Evolutionary conservation across 257 asterid species (phyloP).

Genomic region (Gentiana macrophylla): DNA sequence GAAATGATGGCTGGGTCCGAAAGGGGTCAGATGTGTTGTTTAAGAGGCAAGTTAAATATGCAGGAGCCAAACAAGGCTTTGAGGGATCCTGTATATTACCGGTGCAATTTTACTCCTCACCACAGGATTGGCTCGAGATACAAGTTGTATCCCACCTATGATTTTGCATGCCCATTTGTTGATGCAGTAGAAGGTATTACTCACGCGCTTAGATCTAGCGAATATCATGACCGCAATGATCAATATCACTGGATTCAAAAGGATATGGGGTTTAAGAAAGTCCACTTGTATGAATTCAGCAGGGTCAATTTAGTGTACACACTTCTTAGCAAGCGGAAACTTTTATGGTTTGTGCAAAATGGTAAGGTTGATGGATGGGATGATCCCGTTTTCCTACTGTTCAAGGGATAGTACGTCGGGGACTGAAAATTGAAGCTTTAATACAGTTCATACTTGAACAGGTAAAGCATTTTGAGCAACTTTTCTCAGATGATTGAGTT

Average conservation of each 20-base stretch:
- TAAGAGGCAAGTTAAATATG: slow-evolving; percentile 87
- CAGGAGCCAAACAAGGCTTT: slow-evolving; percentile 87
- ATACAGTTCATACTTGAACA: slow-evolving; percentile 92
- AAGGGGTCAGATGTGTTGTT: slow-evolving; percentile 76
- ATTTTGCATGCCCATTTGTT: slow-evolving; percentile 92
- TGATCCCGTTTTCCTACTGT: slow-evolving; percentile 96
- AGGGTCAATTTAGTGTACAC: slow-evolving; percentile 88
- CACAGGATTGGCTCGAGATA: slow-evolving; percentile 78
- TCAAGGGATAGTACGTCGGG: slow-evolving; percentile 95
- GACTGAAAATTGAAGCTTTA: slow-evolving; percentile 77
- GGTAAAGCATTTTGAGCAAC: slow-evolving; percentile 62
- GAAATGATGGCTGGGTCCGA: slow-evolving; percentile 91
- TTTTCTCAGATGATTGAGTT: slow-evolving; percentile 54
- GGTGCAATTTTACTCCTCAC: slow-evolving; percentile 90
- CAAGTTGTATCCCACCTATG: slow-evolving; percentile 85
- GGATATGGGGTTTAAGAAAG: slow-evolving; percentile 81
- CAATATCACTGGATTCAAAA: slow-evolving; percentile 81
- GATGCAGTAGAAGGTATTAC: slow-evolving; percentile 88
- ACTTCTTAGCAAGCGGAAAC: slow-evolving; percentile 96
- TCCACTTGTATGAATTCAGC: slow-evolving; percentile 80
- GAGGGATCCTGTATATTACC: slow-evolving; percentile 92
- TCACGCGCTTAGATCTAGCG: slow-evolving; percentile 94
- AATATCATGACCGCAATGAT: slow-evolving; percentile 93
- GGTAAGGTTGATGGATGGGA: slow-evolving; percentile 98
- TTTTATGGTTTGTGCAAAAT: slow-evolving; percentile 95